These are phyloP conservation scores for Phylloporus scabripes DNA, from an alignment of 768 basidiomycete genomes.

Conservation along the genomic window DNA sequence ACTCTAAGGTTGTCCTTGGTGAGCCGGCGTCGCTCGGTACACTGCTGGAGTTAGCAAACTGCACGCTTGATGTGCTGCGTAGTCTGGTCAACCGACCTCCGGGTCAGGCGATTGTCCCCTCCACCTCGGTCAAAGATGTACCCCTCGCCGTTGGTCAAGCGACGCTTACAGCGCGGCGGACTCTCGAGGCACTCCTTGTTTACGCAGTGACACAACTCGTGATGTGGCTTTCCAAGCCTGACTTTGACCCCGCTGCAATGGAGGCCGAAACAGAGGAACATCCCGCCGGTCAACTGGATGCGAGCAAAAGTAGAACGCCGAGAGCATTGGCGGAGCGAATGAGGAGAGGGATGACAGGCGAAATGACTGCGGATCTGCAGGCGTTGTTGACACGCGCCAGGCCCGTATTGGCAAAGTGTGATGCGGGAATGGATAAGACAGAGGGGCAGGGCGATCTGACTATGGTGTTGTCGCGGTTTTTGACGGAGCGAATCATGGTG, in stretches of 20 bases:
- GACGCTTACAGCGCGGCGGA: slow-evolving; percentile 50
- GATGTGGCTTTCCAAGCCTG: slow-evolving; percentile 72
- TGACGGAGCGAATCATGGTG: slow-evolving; percentile 54
- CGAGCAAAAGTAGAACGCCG: slow-evolving; percentile 36
- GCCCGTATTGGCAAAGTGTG: slow-evolving; percentile 56
- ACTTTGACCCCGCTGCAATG: slow-evolving; percentile 43
- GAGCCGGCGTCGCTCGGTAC: slow-evolving; percentile 86
- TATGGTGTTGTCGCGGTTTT: slow-evolving; percentile 54
- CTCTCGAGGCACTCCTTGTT: slow-evolving; percentile 61
- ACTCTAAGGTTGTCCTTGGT: slow-evolving; percentile 76
- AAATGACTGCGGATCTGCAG: slow-evolving; percentile 71
- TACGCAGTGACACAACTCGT: slow-evolving; percentile 75
- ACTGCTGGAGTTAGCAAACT: slow-evolving; percentile 77
- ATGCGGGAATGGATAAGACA: slow-evolving; percentile 39
- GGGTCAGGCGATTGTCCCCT: slow-evolving; percentile 45
- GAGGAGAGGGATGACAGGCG: slow-evolving; percentile 73
- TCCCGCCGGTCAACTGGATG: slow-evolving; percentile 15
- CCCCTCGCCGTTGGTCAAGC: slow-evolving; percentile 51
- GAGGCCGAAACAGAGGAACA: slow-evolving; percentile 46
- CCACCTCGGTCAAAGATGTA: slow-evolving; percentile 26
- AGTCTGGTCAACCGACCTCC: slow-evolving; percentile 60
- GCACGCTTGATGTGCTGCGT: slow-evolving; percentile 66
- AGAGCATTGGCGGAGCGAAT: slow-evolving; percentile 58
- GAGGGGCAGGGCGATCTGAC: slow-evolving; percentile 48
- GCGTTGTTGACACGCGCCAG: slow-evolving; percentile 60